Conservation (phyloP, 306 rosid genomes). For the Vigna mungo region DNA sequence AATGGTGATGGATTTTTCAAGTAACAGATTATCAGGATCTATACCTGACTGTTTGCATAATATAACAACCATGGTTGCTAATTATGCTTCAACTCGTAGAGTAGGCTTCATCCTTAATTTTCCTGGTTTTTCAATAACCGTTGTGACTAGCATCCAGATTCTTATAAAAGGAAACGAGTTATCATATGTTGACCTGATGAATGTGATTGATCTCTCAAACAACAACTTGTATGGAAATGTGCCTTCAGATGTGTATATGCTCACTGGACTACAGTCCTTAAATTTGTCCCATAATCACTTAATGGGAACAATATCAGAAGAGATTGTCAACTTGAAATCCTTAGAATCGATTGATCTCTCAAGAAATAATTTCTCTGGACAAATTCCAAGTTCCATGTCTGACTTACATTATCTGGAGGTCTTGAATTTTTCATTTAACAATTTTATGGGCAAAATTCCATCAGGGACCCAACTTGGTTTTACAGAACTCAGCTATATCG, state of each 20-base stretch:
- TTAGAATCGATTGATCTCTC: slow-evolving; percentile 47
- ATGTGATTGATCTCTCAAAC: slow-evolving; percentile 32
- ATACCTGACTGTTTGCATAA: slow-evolving; percentile 31
- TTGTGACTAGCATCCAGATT: background rate
- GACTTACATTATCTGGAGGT: background rate
- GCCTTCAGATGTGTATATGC: slow-evolving; percentile 25
- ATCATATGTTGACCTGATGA: background rate
- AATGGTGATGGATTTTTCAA: slow-evolving; percentile 15
- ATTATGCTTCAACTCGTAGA: background rate
- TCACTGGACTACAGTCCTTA: slow-evolving; percentile 23
- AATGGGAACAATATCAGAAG: slow-evolving; percentile 32
- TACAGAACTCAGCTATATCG: background rate
- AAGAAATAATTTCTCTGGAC: background rate
- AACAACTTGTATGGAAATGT: slow-evolving; percentile 43
- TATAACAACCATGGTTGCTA: background rate
- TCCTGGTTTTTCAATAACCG: background rate
- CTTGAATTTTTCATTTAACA: slow-evolving; percentile 5
- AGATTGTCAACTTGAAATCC: slow-evolving; percentile 13
- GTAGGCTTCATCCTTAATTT: background rate
- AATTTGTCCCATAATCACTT: slow-evolving; percentile 48
- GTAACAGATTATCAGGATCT: slow-evolving; percentile 28
- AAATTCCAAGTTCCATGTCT: background rate
- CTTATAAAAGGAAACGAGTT: slow-evolving; percentile 18
- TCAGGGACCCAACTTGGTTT: slow-evolving; percentile 25
- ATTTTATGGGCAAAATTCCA: slow-evolving; percentile 13